Conservation (phyloP, 306 rosid species). For the Hippophae gyantsensis region DNA sequence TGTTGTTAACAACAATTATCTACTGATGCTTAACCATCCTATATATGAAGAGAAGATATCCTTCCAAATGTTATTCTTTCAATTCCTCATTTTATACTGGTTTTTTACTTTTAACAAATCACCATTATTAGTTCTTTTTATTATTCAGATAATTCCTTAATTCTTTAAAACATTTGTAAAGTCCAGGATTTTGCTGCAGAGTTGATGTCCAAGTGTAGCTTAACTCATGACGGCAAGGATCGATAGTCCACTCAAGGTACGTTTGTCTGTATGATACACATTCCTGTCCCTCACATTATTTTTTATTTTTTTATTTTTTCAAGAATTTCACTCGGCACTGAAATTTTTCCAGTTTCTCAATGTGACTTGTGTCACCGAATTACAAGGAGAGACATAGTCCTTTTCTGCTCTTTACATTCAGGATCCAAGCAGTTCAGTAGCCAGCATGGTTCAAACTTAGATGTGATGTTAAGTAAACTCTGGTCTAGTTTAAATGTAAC, state of each 20-base stretch:
- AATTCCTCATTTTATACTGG: conserved; percentile 7
- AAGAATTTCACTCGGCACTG: conserved; percentile 3
- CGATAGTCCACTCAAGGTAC: conserved; percentile 16
- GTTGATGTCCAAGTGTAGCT: conserved; percentile 46
- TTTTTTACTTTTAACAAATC: neutral
- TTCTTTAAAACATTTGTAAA: conserved; percentile 41
- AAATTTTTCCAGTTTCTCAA: neutral
- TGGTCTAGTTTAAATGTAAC: too few species aligned
- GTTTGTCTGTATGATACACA: conserved; percentile 15
- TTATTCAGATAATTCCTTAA: conserved; percentile 35
- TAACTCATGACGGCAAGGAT: conserved; percentile 28
- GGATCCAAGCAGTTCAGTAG: too few species aligned
- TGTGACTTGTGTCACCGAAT: neutral
- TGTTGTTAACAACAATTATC: conserved; percentile 60
- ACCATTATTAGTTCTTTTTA: neutral
- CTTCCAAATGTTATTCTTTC: conserved; percentile 23
- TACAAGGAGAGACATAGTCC: neutral
- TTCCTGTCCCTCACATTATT: neutral
- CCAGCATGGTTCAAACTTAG: too few species aligned
- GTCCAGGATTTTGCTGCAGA: conserved; percentile 63
- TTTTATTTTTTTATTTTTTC: neutral
- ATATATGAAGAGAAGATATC: conserved; percentile 76
- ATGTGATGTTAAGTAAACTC: too few species aligned
- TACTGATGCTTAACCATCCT: conserved; percentile 93
- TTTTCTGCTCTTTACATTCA: neutral